Evolutionary conservation across 768 basidiomycete species (phyloP).

Genomic region (Lentinula edodes): DNA sequence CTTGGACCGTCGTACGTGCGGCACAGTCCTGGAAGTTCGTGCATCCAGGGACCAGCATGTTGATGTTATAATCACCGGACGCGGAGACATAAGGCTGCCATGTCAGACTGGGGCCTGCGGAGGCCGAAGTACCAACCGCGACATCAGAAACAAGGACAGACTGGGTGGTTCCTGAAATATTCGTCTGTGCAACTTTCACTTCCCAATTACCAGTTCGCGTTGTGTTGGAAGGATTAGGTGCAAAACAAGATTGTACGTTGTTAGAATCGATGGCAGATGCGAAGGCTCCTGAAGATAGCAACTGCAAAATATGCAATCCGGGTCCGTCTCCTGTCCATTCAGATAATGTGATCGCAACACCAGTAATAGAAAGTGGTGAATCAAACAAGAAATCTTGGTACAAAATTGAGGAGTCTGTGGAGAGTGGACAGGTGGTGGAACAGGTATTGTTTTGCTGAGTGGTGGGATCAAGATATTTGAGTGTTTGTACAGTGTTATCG

Average conservation of each 20-base stretch:
- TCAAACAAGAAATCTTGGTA: slow-evolving; percentile 95
- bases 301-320: slow-evolving; percentile 86
- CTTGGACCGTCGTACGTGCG: slow-evolving; percentile 72
- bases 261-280: slow-evolving; percentile 62
- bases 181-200: slow-evolving; percentile 54
- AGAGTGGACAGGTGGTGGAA: slow-evolving; percentile 71
- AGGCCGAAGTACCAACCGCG: slow-evolving; percentile 52
- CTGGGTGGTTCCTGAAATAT: slow-evolving; percentile 77
- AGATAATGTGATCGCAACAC: slow-evolving; percentile 80
- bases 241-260: slow-evolving; percentile 71
- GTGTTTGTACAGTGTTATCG: slow-evolving; percentile 72
- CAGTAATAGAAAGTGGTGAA: slow-evolving; percentile 63
- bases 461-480: slow-evolving; percentile 73
- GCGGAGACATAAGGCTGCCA: slow-evolving; percentile 93
- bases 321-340: slow-evolving; percentile 69
- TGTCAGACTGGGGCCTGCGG: slow-evolving; percentile 72
- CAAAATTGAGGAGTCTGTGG: slow-evolving; percentile 64
- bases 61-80: slow-evolving; percentile 80
- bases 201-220: slow-evolving; percentile 69
- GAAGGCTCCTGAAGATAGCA: slow-evolving; percentile 89
- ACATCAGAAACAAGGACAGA: slow-evolving; percentile 67
- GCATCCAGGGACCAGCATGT: slow-evolving; percentile 86
- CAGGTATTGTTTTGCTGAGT: slow-evolving; percentile 78
- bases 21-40: slow-evolving; percentile 72
- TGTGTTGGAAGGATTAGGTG: slow-evolving; percentile 67